phyloP scores from a whole-genome alignment of 2,329 filamentous ascomycete genomes.

The Tolypocladium amazonense region DNA sequence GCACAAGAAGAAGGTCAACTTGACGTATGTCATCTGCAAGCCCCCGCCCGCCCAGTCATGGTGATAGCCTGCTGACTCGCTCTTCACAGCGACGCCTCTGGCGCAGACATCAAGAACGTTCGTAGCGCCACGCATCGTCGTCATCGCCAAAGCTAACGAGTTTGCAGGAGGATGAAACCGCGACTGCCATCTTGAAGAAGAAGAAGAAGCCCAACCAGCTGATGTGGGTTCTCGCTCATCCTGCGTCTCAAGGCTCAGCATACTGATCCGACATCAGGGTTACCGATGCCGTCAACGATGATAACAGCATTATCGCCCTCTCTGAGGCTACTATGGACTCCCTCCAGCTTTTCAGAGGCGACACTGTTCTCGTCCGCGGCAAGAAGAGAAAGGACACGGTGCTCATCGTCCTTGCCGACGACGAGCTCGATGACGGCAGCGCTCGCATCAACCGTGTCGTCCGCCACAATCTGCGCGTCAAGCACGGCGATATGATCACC shows the following conservation, averaged over 20 bases:
- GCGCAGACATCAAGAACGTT: conserved; percentile 78
- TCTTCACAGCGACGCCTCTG: conserved; percentile 66
- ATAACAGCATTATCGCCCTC: conserved; percentile 97
- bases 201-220: conserved; percentile 99
- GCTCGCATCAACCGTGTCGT: conserved; percentile 98
- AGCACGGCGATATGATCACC: conserved; percentile 96
- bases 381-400: conserved; percentile 99
- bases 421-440: conserved; percentile 94
- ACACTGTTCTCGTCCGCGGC: conserved; percentile 95
- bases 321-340: conserved; percentile 99
- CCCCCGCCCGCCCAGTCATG: background rate
- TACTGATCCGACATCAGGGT: conserved; percentile 50
- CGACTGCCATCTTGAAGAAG: conserved; percentile 97
- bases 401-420: conserved; percentile 91
- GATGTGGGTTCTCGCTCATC: conserved; percentile 54
- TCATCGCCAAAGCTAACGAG: conserved; percentile 15
- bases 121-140: conserved; percentile 18
- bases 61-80: conserved; percentile 20
- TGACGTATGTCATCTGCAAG: conserved; percentile 50
- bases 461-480: conserved; percentile 94
- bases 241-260: background rate
- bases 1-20: conserved; percentile 73
- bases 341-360: conserved; percentile 95
- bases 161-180: conserved; percentile 70
- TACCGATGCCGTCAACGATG: conserved; percentile 96